Evolutionary conservation across 225 moss, liverwort and hornwort species (phyloP).

Genomic region (Ulota crispa): DNA sequence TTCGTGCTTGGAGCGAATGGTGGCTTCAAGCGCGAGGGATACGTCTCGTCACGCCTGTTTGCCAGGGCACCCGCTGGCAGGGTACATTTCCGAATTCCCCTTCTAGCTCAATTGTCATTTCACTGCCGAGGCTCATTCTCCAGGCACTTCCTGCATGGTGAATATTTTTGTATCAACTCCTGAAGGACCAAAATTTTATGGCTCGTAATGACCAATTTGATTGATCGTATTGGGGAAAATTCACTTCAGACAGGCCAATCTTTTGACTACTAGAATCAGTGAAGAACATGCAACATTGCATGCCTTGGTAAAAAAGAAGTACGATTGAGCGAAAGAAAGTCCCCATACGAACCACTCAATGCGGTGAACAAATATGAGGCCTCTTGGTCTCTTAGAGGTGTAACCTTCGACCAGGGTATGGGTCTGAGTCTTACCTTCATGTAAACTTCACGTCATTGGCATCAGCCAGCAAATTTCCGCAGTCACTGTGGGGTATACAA

Average conservation of each 20-base stretch:
- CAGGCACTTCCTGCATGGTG: not conserved
- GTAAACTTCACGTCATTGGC: not conserved
- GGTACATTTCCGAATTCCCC: conserved; percentile 19
- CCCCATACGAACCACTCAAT: not conserved
- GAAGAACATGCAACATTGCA: not conserved
- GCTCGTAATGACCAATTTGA: not conserved
- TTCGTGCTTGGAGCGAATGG: conserved; percentile 36
- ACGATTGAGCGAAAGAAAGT: not conserved
- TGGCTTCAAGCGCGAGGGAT: conserved; percentile 41
- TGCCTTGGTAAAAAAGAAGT: not conserved
- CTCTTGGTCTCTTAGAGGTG: not conserved
- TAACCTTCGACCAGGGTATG: not conserved
- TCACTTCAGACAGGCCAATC: not conserved
- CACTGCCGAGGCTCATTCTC: not conserved
- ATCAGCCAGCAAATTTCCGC: not conserved
- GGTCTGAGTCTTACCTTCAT: not conserved
- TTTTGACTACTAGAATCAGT: not conserved
- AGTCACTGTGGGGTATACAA: not conserved
- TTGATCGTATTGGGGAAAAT: not conserved
- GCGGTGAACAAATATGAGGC: not conserved
- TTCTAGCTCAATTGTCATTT: not conserved
- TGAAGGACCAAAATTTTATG: not conserved
- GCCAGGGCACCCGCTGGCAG: conserved; percentile 48
- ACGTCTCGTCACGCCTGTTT: conserved; percentile 49
- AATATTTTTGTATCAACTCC: not conserved